Percentiles rank a stretch among this genome's conserved stretches.
Conservation (phyloP, 345 rosid genomes). For the Rhizophora apiculata region DNA sequence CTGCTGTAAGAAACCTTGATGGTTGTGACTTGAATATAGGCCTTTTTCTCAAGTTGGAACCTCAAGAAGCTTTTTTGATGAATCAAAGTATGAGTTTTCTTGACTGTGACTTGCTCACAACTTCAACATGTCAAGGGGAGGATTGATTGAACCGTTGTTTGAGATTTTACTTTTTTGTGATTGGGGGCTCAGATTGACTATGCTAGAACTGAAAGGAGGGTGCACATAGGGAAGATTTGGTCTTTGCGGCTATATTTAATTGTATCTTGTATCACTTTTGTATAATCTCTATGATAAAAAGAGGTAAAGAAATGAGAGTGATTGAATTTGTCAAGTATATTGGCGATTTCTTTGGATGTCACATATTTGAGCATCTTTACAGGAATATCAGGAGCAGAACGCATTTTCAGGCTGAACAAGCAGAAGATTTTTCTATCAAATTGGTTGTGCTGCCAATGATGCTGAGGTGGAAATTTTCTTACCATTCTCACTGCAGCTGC, state of each 20-base stretch:
- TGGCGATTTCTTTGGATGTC: no score
- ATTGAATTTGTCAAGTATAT: not conserved
- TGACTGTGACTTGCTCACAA: no score
- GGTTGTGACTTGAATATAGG: not conserved
- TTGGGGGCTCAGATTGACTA: constrained; percentile 1
- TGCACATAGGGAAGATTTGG: not conserved
- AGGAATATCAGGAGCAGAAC: no score
- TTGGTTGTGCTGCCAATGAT: not conserved
- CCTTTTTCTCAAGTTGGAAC: no score
- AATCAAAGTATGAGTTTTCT: no score
- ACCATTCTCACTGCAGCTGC: not conserved
- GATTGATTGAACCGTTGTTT: not conserved
- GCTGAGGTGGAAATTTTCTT: not conserved
- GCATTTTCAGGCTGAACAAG: no score
- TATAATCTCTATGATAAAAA: not conserved
- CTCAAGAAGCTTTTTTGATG: no score
- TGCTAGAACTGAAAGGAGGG: not conserved
- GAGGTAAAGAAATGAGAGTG: not conserved
- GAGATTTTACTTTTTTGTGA: not conserved
- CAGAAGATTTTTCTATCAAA: not conserved
- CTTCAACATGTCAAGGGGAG: no score
- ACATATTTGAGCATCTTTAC: no score
- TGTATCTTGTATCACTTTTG: not conserved
- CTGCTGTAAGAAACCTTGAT: constrained; percentile 49
- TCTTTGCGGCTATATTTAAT: not conserved